Evolutionary conservation across 768 basidiomycete genomes (phyloP).

Genomic region (Lepiota brunneoincarnata): DNA sequence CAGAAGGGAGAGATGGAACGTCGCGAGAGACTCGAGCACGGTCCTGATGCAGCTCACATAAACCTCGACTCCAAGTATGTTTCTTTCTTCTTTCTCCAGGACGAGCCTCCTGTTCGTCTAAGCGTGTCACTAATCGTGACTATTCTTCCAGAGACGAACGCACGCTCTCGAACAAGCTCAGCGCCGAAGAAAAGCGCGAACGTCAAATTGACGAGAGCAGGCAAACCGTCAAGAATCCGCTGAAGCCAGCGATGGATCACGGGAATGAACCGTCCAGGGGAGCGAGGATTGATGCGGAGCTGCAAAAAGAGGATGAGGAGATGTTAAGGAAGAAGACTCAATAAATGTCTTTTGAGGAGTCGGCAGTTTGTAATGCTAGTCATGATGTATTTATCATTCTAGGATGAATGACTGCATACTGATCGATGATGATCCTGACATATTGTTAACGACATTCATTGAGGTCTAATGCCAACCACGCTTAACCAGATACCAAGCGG

Average conservation of each 20-base stretch:
- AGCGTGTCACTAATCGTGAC: neutral
- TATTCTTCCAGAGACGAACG: conserved; percentile 36
- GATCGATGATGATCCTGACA: too few species aligned
- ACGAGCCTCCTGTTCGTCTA: neutral
- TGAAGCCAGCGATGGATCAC: conserved; percentile 48
- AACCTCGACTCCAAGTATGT: conserved; percentile 40
- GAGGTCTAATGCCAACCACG: too few species aligned
- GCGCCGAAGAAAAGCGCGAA: conserved; percentile 27
- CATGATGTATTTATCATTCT: too few species aligned
- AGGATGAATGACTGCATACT: too few species aligned
- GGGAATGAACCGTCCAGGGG: conserved; percentile 58
- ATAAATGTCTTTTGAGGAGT: too few species aligned
- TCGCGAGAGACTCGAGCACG: conserved; percentile 27
- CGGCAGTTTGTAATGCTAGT: too few species aligned
- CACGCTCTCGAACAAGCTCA: conserved; percentile 36
- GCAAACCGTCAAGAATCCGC: conserved; percentile 39
- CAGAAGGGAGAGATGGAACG: conserved; percentile 11
- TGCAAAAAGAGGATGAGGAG: conserved; percentile 52
- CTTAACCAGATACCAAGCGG: too few species aligned
- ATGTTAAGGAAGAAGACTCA: conserved; percentile 42
- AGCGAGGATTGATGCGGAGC: conserved; percentile 55
- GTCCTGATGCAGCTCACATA: conserved; percentile 32
- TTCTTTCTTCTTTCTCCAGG: neutral
- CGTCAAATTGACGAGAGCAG: conserved; percentile 31
- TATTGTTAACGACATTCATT: too few species aligned